Evolutionary conservation across 176 grass and related monocot species (phyloP).

Genomic region (Triticum timopheevii): DNA sequence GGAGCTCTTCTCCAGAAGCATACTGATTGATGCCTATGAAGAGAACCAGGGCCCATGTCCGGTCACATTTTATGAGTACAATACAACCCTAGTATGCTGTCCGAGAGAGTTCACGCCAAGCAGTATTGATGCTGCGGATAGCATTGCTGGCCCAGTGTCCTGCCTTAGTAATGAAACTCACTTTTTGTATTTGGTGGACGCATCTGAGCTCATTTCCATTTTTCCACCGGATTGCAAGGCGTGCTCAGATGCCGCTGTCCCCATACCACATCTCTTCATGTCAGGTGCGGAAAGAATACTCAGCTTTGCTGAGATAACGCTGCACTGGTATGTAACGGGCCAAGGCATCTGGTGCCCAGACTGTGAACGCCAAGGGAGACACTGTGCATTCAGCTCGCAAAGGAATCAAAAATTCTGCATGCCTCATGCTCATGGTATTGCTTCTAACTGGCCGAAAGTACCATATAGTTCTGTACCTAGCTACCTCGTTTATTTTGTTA

Average conservation of each 20-base stretch:
- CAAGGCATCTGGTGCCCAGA: not conserved
- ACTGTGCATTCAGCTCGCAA: conserved; percentile 21
- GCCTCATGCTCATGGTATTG: conserved; percentile 1
- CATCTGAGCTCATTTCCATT: not conserved
- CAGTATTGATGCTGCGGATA: too few relatives aligned
- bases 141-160: not conserved
- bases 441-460: not conserved
- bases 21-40: not conserved
- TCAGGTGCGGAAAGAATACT: too few relatives aligned
- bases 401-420: conserved; percentile 36
- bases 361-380: not conserved
- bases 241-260: not conserved
- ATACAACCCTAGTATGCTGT: conserved; percentile 26
- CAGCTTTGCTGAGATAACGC: too few relatives aligned
- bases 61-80: rapidly evolving
- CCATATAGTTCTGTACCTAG: not conserved
- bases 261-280: not conserved
- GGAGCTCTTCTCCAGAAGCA: conserved; percentile 2
- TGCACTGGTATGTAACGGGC: too few relatives aligned
- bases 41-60: not conserved
- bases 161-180: conserved; percentile 31
- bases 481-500: not conserved
- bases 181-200: not conserved
- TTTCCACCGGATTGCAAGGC: conserved; percentile 37
- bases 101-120: not conserved